Base-by-base conservation (phyloP, 257 asterid species). In the Solanum chaucha region DNA sequence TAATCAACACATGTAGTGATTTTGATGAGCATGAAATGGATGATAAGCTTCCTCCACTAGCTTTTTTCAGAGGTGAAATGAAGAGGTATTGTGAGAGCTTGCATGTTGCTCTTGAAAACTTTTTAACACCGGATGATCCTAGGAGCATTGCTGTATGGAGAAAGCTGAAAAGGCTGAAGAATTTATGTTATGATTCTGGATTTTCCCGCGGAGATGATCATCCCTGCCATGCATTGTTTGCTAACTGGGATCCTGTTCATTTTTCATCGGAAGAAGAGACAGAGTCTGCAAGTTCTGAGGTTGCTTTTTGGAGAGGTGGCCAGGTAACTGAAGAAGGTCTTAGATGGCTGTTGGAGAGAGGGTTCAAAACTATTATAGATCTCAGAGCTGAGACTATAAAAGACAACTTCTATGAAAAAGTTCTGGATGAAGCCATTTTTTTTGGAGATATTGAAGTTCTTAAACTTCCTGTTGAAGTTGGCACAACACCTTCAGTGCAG, bases 281-380 rank as follows among this genome's bases (percentile, higher is more conserved):
- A 6, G 86, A 90, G 41, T 91, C 90, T 1, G 91, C 88, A 59
- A 90, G 89, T 73, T 35, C 71, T 82, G 96, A 92, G 87, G 94
- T 90, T 92, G 92, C 94, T 9, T 97, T 96, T 87, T 96, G 99
- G 99, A 95, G 90, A 86, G 99, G 99, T 87, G 91, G 99, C 72
- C 99, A 97, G 91, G 98, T 95, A 86, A 96, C 98, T 1, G 99
- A 97, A 87, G 99, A 96, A 87, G 94, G 99, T 87, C 90, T 97
- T 86, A 86, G 86, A 77, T 97, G 98, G 99, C 93, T 97, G 44
- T 85, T 95, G 86, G 96, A 93, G 77, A 94, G 93, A 73, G 99
- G 98, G 32, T 96, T 96, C 88, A 90, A 89, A 92, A 97, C 97
- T 40, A 90, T 97, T 87, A 91, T 97, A 59, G 99, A 97, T 92